Evolutionary conservation across 495 filamentous ascomycete genomes (phyloP).

Genomic region (Viridothelium virens): DNA sequence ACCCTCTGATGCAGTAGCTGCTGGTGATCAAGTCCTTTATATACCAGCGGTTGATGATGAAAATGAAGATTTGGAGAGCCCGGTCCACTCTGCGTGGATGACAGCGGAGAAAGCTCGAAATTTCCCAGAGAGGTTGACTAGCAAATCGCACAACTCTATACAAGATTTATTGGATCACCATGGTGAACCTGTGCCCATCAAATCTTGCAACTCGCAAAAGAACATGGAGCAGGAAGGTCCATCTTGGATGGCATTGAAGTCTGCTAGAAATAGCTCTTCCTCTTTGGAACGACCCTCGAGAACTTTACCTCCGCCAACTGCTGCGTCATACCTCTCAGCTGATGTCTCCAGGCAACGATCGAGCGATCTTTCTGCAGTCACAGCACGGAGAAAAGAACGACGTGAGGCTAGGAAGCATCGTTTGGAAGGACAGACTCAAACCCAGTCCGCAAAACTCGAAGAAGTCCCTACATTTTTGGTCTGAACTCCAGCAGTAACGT

Average conservation of each 20-base stretch:
- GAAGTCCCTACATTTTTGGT: slow-evolving; percentile 5
- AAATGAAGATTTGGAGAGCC: neutral
- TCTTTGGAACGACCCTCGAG: too few relatives aligned
- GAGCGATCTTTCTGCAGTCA: neutral
- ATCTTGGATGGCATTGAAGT: too few relatives aligned
- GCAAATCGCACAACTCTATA: too few relatives aligned
- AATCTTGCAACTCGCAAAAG: too few relatives aligned
- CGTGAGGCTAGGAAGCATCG: neutral
- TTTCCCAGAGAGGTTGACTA: too few relatives aligned
- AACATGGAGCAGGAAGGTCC: too few relatives aligned
- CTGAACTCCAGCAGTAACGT: neutral
- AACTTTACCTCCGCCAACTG: too few relatives aligned
- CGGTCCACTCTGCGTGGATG: neutral
- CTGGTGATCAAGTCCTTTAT: neutral
- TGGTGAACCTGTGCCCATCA: too few relatives aligned
- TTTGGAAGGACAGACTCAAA: neutral
- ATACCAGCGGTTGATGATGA: neutral
- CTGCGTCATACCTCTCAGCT: too few relatives aligned
- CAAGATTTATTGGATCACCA: too few relatives aligned
- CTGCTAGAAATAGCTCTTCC: too few relatives aligned
- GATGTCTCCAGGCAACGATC: neutral
- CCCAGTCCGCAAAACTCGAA: neutral
- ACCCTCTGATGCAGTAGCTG: neutral
- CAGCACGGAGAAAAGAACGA: neutral
- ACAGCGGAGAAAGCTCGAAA: neutral